Conservation (phyloP, 805 yeast species). For the Metschnikowia lachancei region DNA sequence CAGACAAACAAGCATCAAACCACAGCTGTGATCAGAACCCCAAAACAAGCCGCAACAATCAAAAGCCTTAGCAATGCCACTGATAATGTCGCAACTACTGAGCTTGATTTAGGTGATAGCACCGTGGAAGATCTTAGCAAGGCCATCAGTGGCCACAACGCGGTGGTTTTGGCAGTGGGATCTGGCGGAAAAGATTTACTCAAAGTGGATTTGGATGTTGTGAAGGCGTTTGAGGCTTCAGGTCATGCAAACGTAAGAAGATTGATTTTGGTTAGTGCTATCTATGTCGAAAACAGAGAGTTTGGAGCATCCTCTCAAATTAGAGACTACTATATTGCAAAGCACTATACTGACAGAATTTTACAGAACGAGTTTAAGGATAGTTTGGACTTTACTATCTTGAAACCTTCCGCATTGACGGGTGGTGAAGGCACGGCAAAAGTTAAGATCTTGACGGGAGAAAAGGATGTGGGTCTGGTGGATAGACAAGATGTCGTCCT, state of each 20-base stretch:
- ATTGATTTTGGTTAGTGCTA: conserved; percentile 54
- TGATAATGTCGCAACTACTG: conserved; percentile 28
- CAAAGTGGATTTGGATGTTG: conserved; percentile 60
- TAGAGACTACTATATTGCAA: conserved; percentile 55
- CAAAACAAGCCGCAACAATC: conserved; percentile 44
- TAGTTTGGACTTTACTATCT: conserved; percentile 51
- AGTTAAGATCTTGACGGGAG: conserved; percentile 31
- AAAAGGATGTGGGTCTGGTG: conserved; percentile 26
- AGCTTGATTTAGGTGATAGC: conserved; percentile 40
- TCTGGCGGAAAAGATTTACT: conserved; percentile 56
- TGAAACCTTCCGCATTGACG: conserved; percentile 50
- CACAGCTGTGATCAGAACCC: conserved; percentile 45
- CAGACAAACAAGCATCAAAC: conserved; percentile 22
- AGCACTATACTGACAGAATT: conserved; percentile 55
- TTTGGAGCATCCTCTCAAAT: conserved; percentile 31
- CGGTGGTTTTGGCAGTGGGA: conserved; percentile 61
- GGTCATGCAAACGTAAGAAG: conserved; percentile 43
- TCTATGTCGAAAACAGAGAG: conserved; percentile 51
- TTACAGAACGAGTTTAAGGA: conserved; percentile 37
- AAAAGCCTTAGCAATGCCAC: conserved; percentile 32
- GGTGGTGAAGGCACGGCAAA: conserved; percentile 45
- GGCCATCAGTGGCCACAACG: conserved; percentile 47
- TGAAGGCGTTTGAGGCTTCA: conserved; percentile 55
- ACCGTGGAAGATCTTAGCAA: conserved; percentile 33
- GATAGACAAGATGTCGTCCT: conserved; percentile 57